A percentile compares a stretch with the other conserved stretches of the same genome.
These are phyloP conservation scores for Zizania palustris DNA, from an alignment of 202 grass and related monocot genomes.

Conservation along the genomic window DNA sequence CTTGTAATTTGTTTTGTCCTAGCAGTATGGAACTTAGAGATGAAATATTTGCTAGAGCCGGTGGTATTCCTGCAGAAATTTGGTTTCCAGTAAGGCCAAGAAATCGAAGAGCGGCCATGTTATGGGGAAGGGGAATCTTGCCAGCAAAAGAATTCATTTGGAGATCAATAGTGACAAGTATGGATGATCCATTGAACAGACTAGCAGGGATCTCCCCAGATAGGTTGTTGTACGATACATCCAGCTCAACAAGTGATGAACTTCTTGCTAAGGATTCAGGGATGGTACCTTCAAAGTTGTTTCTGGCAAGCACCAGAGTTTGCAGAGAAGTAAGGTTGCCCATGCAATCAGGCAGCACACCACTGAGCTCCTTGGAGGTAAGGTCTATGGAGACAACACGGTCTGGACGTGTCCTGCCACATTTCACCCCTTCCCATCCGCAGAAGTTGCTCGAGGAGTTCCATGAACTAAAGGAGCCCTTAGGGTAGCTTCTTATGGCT, in stretches of 20 bases:
- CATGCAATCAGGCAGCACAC: conserved; percentile 16
- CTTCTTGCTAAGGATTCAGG: conserved; percentile 42
- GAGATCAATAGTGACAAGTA: conserved; percentile 32
- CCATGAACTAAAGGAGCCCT: conserved; percentile 17
- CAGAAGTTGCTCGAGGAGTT: conserved; percentile 18
- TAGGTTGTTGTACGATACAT: conserved; percentile 42
- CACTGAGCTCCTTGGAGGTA: conserved; percentile 9
- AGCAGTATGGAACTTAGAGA: conserved; percentile 32
- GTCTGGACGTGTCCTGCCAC: conserved; percentile 9
- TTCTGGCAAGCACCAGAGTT: conserved; percentile 23
- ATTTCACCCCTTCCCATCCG: conserved; percentile 41
- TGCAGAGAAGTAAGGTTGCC: conserved; percentile 15
- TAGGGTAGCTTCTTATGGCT: neutral
- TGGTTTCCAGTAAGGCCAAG: conserved; percentile 24
- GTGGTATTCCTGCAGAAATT: conserved; percentile 27
- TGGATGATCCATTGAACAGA: conserved; percentile 38
- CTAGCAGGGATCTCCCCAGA: conserved; percentile 38
- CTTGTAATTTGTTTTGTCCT: neutral
- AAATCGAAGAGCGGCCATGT: conserved; percentile 13
- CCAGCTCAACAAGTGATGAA: conserved; percentile 29
- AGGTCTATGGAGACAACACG: conserved; percentile 34
- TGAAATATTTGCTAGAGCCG: conserved; percentile 45
- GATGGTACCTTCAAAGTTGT: conserved; percentile 46
- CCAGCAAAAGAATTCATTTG: conserved; percentile 39
- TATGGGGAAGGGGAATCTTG: conserved; percentile 30